Base-by-base conservation (phyloP, 2,329 filamentous ascomycete species). In the Botrytis porri region DNA sequence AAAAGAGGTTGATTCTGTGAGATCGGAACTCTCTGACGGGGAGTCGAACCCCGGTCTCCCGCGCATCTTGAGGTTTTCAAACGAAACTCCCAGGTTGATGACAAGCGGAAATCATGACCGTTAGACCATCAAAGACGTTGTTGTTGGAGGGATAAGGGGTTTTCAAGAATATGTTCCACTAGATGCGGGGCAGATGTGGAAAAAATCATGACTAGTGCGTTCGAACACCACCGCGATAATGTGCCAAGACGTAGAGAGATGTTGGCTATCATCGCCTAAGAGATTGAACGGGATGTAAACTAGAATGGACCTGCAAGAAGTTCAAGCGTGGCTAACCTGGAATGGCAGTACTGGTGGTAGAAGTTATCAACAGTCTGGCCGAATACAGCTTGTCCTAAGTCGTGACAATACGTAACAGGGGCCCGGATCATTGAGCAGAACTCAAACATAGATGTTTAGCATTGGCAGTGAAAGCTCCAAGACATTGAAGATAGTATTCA, bases 51-150 rank as follows among this genome's bases (percentile, higher is more conserved):
- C 76, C 76, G 76, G 75, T 77, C 76, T 77, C 76, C 76, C 76
- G 76, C 75, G 76, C 60, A 6, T 57, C n/a, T n/a, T n/a, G n/a
- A n/a, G n/a, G n/a, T n/a, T n/a, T n/a, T n/a, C n/a, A n/a, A n/a
- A n/a, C n/a, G n/a, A n/a, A n/a, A n/a, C n/a, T n/a, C n/a, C n/a
- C n/a, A n/a, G n/a, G n/a, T n/a, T 57, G 48, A 73, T 80, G 79
- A 80, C 79, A 80, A 80, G 79, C 79, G 78, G 79, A 80, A 80
- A 80, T 80, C 79, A 80, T 80, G 75, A 80, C 79, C 79, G 77
- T 79, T 80, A 80, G 79, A 80, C 79, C 79, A 80, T 80, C 77
- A 72, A 69, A 72, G 70, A 72, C n/a, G 45, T n/a, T 29, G 16
- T 54, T 54, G 45, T 41, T 67, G 45, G 22, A 4, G 25, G 0